Evolutionary conservation across 441 rosid genomes (phyloP), one percentile per base, ranked within the genome.

Genomic region (Populus trichocarpa): DNA sequence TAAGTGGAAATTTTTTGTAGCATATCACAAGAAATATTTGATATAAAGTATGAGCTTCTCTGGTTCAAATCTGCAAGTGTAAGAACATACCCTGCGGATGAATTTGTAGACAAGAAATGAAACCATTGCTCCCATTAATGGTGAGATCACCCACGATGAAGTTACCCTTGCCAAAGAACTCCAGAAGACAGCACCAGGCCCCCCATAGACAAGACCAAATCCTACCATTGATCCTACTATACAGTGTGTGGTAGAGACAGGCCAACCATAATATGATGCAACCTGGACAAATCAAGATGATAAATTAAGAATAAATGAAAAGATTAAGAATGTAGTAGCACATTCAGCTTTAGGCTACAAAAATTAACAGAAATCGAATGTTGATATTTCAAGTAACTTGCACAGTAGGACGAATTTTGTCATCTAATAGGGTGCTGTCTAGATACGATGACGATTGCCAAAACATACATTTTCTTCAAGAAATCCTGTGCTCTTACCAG

Each of bases 151-250:
- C 99, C 99, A 97, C 2, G 99, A 97, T 0, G 97, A 92, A 78
- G 87, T 86, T 70, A 97, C 99, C 85, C 92, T 89, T 69, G 95
- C 99, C 74, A 97, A 76, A 74, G 99, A 93, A 65, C 92, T 90
- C 99, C 99, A 97, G 86, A 93, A 97, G 81, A 97, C 98, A 0
- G 98, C 98, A 28, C 96, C 93, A 73, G 93, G 68, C 67, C 99
- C 98, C 11, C 99, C 99, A 75, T 93, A 97, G 7, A 86, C 96
- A 22, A 97, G 93, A 36, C 98, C 99, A 77, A 97, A 92, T 46
- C 99, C 99, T 63, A 97, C 99, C 99, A 97, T 97, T 50, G 99
- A 91, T 81, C 99, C 99, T 1, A 97, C 91, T 22, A 95, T 95
- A 80, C 98, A 97, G 81, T 97, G 99, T 4, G 99, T 97, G 61